Conservation (phyloP, 805 yeast species). For the Wickerhamomyces rabaulensis region DNA sequence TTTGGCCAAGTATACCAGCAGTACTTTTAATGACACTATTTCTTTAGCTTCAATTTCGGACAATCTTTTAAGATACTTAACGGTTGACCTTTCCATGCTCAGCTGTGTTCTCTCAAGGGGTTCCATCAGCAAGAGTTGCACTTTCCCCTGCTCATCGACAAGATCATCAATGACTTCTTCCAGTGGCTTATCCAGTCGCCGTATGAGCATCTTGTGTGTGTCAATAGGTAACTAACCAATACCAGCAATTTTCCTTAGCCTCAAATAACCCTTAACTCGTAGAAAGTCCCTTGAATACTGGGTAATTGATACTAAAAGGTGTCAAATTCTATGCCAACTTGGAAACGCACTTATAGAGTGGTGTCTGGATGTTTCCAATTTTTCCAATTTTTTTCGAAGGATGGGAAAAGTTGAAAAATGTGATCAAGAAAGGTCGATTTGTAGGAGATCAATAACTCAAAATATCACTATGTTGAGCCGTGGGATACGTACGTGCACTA, state of each 20-base stretch:
- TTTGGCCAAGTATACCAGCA: slow-evolving; percentile 6
- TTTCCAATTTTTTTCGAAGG: slow-evolving; percentile 3
- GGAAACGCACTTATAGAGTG: background rate
- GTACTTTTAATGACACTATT: background rate
- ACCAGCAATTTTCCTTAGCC: too few species aligned
- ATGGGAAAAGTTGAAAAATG: slow-evolving; percentile 1
- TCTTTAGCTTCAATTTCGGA: slow-evolving; percentile 4
- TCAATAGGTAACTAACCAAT: too few species aligned
- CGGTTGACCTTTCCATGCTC: slow-evolving; percentile 8
- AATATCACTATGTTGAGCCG: slow-evolving; percentile 5
- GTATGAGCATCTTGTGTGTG: background rate
- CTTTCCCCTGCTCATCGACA: background rate
- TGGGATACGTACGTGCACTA: slow-evolving; percentile 4
- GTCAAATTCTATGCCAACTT: too few species aligned
- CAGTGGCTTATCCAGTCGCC: background rate
- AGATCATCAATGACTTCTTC: slow-evolving; percentile 3
- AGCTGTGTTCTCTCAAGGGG: background rate
- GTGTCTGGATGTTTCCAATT: slow-evolving; percentile 1
- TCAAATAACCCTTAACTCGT: too few species aligned
- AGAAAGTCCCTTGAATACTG: too few species aligned
- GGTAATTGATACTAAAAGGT: too few species aligned
- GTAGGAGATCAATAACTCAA: background rate
- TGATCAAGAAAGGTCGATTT: background rate
- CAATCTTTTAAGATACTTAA: slow-evolving; percentile 5
- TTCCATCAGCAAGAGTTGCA: background rate